Evolutionary conservation across 495 filamentous ascomycete species (phyloP).

Genomic region (Bryoglossum gracile): DNA sequence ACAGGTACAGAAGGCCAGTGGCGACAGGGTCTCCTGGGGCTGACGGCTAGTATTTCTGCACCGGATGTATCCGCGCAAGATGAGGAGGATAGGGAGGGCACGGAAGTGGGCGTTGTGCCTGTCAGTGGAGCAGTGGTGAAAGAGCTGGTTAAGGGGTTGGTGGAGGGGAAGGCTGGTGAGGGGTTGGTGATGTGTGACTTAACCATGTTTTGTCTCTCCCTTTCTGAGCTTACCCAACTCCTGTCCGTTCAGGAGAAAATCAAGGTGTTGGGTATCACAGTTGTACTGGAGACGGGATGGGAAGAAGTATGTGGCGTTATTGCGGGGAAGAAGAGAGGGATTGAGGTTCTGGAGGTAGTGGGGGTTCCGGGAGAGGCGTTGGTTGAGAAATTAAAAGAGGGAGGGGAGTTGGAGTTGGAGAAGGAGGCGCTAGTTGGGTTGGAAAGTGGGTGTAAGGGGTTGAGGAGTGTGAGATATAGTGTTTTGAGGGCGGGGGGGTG

Average conservation of each 20-base stretch:
- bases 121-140: conserved; percentile 1
- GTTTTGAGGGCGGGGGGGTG: conserved; percentile 17
- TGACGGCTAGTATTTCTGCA: conserved; percentile 3
- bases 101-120: conserved; percentile 19
- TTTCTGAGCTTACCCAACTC: conserved; percentile 4
- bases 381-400: conserved; percentile 17
- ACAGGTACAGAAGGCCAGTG: background rate
- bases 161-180: background rate
- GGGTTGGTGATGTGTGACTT: conserved; percentile 18
- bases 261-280: conserved; percentile 8
- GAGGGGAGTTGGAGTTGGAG: background rate
- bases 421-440: conserved; percentile 1
- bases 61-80: conserved; percentile 7
- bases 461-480: conserved; percentile 19
- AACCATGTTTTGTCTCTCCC: conserved; percentile 15
- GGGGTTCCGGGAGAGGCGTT: conserved; percentile 12
- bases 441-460: conserved; percentile 1
- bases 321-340: background rate
- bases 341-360: conserved; percentile 18
- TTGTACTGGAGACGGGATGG: conserved; percentile 16
- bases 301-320: conserved; percentile 9
- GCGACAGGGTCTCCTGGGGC: conserved; percentile 7
- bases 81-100: conserved; percentile 21
- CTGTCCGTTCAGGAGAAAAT: conserved; percentile 6
- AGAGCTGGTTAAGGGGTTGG: conserved; percentile 2